phyloP scores from a whole-genome alignment of 805 yeast genomes.

The Ogataea salicorniae region DNA sequence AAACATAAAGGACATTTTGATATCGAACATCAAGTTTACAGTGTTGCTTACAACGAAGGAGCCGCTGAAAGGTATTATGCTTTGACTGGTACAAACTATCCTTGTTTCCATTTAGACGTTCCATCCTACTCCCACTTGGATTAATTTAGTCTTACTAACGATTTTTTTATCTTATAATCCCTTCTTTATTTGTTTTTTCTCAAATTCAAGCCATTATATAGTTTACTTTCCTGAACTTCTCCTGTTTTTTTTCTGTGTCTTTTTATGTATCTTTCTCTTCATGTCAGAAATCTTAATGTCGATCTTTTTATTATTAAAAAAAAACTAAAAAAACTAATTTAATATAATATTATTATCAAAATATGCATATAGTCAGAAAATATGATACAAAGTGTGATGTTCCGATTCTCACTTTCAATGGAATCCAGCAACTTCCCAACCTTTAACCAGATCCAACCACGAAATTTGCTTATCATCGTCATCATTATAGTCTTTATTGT shows the following conservation, averaged over 20 bases:
- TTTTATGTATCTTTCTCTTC: too few species aligned
- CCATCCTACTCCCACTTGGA: conserved; percentile 43
- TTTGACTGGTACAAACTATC: conserved; percentile 59
- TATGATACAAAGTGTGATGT: neutral
- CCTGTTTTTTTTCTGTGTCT: neutral
- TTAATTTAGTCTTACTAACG: neutral
- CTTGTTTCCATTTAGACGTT: conserved; percentile 74
- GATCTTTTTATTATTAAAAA: neutral
- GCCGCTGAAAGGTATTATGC: conserved; percentile 31
- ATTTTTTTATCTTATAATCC: neutral
- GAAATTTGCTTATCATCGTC: conserved; percentile 34
- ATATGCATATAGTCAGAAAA: neutral
- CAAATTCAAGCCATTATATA: too few species aligned
- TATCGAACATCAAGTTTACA: conserved; percentile 14
- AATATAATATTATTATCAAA: neutral
- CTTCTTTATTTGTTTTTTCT: neutral
- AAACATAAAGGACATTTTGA: conserved; percentile 7
- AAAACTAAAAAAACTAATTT: neutral
- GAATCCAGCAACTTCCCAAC: conserved; percentile 42
- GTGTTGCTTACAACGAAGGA: conserved; percentile 14
- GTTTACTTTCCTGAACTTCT: neutral
- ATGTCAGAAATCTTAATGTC: too few species aligned
- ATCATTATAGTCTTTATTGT: conserved; percentile 19
- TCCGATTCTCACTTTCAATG: conserved; percentile 7
- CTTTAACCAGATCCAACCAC: conserved; percentile 50